Conservation (phyloP, 495 filamentous ascomycete genomes). For the Penicillium herquei region DNA sequence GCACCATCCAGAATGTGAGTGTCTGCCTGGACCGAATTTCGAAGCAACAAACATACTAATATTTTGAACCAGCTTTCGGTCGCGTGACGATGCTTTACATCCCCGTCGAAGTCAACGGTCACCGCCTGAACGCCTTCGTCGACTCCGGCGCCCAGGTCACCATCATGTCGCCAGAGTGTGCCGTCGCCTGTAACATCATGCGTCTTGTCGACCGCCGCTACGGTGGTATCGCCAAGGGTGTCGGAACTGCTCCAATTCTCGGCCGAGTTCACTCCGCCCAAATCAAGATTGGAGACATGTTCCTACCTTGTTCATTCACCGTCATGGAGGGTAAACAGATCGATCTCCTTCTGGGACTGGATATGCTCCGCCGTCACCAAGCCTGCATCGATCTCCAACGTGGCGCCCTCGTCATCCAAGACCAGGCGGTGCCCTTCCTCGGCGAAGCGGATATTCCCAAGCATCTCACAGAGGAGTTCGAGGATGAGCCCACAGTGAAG, state of each 20-base stretch:
- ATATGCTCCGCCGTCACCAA: constrained; percentile 95
- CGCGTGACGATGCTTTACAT: constrained; percentile 95
- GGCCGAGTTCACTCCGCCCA: constrained; percentile 92
- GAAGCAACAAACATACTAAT: constrained; percentile 17
- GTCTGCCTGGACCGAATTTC: not conserved
- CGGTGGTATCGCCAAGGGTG: constrained; percentile 85
- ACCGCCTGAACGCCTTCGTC: constrained; percentile 92
- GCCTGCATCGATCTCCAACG: constrained; percentile 84
- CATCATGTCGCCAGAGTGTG: constrained; percentile 95
- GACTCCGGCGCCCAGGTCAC: constrained; percentile 97
- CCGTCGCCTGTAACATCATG: constrained; percentile 92
- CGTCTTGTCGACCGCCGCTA: constrained; percentile 92
- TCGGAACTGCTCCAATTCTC: constrained; percentile 90
- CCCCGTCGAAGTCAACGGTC: constrained; percentile 89
- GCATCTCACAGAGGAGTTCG: constrained; percentile 61
- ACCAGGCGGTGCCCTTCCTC: constrained; percentile 82
- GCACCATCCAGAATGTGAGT: constrained; percentile 89
- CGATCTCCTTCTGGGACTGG: constrained; percentile 89
- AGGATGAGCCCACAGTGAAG: constrained; percentile 79
- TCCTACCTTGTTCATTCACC: constrained; percentile 93
- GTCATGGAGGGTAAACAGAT: constrained; percentile 99
- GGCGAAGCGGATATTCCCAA: constrained; percentile 92
- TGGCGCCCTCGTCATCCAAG: constrained; percentile 80
- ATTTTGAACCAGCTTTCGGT: constrained; percentile 69
- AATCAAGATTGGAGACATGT: constrained; percentile 86